Percentiles rank a stretch among this genome's conserved stretches.
Evolutionary conservation across 202 grass and related monocot genomes (phyloP).

Genomic region (Panicum hallii): DNA sequence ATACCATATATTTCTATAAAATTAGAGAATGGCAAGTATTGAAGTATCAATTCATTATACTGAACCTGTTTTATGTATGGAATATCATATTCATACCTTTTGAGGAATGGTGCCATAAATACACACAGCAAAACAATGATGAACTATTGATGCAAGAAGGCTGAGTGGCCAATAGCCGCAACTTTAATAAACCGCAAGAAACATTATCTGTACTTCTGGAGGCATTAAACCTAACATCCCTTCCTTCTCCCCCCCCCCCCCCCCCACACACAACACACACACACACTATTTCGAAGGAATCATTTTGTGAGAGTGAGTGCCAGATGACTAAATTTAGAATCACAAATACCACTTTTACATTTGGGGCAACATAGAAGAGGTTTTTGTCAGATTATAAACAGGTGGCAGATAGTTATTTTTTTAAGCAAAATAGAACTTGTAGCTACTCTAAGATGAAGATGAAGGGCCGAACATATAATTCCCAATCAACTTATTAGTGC

Average conservation of each 20-base stretch:
- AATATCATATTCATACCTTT: slow-evolving; percentile 16
- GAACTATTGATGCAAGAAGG: slow-evolving; percentile 11
- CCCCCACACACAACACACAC: no score
- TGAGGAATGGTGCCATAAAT: slow-evolving; percentile 8
- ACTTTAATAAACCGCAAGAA: slow-evolving; percentile 24
- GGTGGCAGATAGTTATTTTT: not conserved
- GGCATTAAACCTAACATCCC: not conserved
- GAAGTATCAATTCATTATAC: not conserved
- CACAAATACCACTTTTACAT: slow-evolving; percentile 15
- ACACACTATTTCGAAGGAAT: slow-evolving; percentile 29
- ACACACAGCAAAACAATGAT: slow-evolving; percentile 21
- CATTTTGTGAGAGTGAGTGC: slow-evolving; percentile 9
- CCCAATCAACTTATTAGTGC: not conserved
- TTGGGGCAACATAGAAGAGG: slow-evolving; percentile 17
- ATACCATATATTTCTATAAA: not conserved
- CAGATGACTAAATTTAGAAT: slow-evolving; percentile 23
- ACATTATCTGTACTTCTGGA: slow-evolving; percentile 25
- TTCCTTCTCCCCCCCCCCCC: not conserved
- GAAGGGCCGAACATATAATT: not conserved
- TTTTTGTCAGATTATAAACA: slow-evolving; percentile 33
- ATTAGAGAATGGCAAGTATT: not conserved
- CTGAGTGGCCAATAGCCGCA: not conserved
- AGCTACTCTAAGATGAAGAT: slow-evolving; percentile 25
- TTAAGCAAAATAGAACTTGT: not conserved
- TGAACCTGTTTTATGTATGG: not conserved